phyloP scores from a whole-genome alignment of 208 protist genomes.

The Leishmania martiniquensis region DNA sequence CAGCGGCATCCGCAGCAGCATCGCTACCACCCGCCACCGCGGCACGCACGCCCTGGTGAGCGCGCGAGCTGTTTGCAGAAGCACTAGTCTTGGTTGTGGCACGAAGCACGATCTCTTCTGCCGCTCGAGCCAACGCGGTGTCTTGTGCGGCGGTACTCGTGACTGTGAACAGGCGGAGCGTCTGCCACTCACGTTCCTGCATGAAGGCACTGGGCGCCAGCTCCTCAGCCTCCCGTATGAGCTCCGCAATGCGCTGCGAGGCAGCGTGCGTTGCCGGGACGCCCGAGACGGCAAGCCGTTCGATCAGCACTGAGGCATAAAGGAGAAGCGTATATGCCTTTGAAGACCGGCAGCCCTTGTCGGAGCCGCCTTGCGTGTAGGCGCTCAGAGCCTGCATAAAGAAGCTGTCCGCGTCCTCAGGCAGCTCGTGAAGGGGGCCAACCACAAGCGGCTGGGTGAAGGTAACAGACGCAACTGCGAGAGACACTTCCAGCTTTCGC shows the following conservation, averaged over 20 bases:
- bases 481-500: slow-evolving; percentile 37
- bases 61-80: background rate
- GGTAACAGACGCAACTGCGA: slow-evolving; percentile 16
- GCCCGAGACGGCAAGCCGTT: slow-evolving; percentile 34
- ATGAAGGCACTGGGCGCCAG: slow-evolving; percentile 6
- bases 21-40: background rate
- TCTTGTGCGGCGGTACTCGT: slow-evolving; percentile 20
- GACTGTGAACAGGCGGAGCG: slow-evolving; percentile 61
- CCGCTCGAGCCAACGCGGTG: slow-evolving; percentile 33
- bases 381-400: slow-evolving; percentile 53
- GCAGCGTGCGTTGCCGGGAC: slow-evolving; percentile 31
- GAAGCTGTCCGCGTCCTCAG: slow-evolving; percentile 52
- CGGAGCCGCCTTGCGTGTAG: slow-evolving; percentile 40
- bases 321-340: slow-evolving; percentile 42
- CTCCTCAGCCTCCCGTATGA: slow-evolving; percentile 46
- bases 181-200: slow-evolving; percentile 54
- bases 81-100: slow-evolving; percentile 11
- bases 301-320: slow-evolving; percentile 52
- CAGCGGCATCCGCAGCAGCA: slow-evolving; percentile 5
- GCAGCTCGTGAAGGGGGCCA: slow-evolving; percentile 38
- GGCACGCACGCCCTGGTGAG: background rate
- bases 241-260: slow-evolving; percentile 39
- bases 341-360: slow-evolving; percentile 37
- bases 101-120: slow-evolving; percentile 34
- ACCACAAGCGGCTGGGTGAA: slow-evolving; percentile 53